phyloP scores from a whole-genome alignment of 2,329 filamentous ascomycete genomes.

The Claviceps sp. region DNA sequence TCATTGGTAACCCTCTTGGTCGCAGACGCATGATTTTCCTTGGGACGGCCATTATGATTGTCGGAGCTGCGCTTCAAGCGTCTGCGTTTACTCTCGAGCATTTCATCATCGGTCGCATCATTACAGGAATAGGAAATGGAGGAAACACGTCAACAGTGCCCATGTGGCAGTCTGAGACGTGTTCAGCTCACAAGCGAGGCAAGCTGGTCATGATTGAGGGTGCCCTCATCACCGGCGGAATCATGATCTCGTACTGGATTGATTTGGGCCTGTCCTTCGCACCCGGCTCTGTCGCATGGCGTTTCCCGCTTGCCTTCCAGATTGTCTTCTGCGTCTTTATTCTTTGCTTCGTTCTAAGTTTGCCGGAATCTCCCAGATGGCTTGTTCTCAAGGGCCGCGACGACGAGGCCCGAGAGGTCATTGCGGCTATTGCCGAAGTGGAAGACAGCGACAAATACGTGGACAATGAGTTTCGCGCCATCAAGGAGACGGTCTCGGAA shows the following conservation, averaged over 20 bases:
- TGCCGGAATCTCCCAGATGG: slow-evolving; percentile 41
- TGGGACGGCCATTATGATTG: slow-evolving; percentile 41
- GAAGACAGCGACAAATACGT: slow-evolving; percentile 44
- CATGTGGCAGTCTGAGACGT: slow-evolving; percentile 49
- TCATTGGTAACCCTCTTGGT: slow-evolving; percentile 50
- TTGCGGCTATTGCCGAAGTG: slow-evolving; percentile 39
- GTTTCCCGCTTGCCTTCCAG: slow-evolving; percentile 44
- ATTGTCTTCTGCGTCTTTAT: slow-evolving; percentile 47
- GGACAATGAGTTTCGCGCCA: slow-evolving; percentile 42
- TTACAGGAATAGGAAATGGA: slow-evolving; percentile 46
- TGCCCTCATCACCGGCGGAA: slow-evolving; percentile 41
- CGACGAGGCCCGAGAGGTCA: slow-evolving; percentile 32
- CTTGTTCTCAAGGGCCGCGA: slow-evolving; percentile 31
- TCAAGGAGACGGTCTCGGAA: slow-evolving; percentile 57
- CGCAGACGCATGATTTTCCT: slow-evolving; percentile 46
- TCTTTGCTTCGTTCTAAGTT: slow-evolving; percentile 33
- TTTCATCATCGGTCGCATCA: slow-evolving; percentile 43
- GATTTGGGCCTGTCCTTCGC: slow-evolving; percentile 44
- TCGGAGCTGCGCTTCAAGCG: slow-evolving; percentile 46
- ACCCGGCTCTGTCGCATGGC: slow-evolving; percentile 29
- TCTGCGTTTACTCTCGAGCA: slow-evolving; percentile 40
- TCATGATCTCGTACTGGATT: slow-evolving; percentile 47
- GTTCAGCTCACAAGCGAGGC: slow-evolving; percentile 42
- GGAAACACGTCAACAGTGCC: slow-evolving; percentile 42
- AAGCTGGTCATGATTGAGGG: slow-evolving; percentile 49